These are phyloP conservation scores for Poronia punctata DNA, from an alignment of 495 filamentous ascomycete genomes.

Conservation along the genomic window DNA sequence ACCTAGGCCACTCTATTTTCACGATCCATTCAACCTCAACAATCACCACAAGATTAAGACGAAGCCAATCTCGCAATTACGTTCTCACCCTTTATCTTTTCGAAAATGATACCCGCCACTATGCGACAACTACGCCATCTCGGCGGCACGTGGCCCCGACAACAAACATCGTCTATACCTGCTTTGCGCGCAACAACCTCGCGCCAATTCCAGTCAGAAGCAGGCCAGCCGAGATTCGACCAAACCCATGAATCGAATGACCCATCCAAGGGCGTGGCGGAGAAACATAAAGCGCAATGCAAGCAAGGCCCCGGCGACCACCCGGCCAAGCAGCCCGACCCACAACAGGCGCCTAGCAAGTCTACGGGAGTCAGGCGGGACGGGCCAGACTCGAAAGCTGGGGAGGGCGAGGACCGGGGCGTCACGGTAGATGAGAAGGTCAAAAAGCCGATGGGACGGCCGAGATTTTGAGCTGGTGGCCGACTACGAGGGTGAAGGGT, in stretches of 20 bases:
- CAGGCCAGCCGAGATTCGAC: neutral
- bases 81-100: too few species aligned
- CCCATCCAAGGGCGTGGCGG: conserved; percentile 1
- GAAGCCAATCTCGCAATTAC: too few species aligned
- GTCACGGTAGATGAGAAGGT: conserved; percentile 8
- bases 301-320: conserved; percentile 4
- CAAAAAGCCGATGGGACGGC: neutral
- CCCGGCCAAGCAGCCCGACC: conserved; percentile 15
- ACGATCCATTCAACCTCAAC: neutral
- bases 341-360: conserved; percentile 13
- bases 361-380: conserved; percentile 13
- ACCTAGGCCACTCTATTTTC: neutral
- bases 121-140: too few species aligned
- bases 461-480: too few species aligned
- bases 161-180: neutral
- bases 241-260: conserved; percentile 16
- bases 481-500: too few species aligned
- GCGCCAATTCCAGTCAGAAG: neutral
- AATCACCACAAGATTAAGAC: neutral
- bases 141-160: too few species aligned
- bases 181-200: neutral
- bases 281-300: conserved; percentile 9
- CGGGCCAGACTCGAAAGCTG: conserved; percentile 13
- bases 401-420: conserved; percentile 7
- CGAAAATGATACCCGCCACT: too few species aligned